Base-by-base conservation (phyloP, 2,329 filamentous ascomycete species). In the Westerdykella aurantiaca region DNA sequence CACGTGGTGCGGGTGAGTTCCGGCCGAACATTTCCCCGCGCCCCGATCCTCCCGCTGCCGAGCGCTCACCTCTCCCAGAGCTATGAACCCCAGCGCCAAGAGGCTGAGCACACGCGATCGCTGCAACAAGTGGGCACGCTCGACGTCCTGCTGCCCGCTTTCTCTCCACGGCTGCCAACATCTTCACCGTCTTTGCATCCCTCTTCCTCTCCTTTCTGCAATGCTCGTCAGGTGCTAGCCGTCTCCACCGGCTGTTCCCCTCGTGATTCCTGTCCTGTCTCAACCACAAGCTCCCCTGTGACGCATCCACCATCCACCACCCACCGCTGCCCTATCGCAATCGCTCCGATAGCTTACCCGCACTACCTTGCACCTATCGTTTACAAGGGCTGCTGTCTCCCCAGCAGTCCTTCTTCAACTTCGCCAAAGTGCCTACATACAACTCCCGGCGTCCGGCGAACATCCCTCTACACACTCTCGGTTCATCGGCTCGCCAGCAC, bases 361-460 rank as follows among this genome's bases (percentile, higher is more conserved):
- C 34, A 41, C 38, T 33, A 45, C 40, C 45, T 34, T 33, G 42
- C 45, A 50, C 42, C 48, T 35, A 14, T 35, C n/a, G n/a, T 13
- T 18, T 13, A 35, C n/a, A 18, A 14, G 49, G 62, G 63, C 64
- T 67, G 63, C 65, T 68, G 64, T 62, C 56, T 55, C 51, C 51
- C 78, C 85, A 90, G 87, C 86, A 83, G 82, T 77, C 77, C 67
- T 46, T 54, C n/a, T 22, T 55, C 44, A 49, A 64, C 60, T 74
- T 76, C 75, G 79, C 77, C 88, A 96, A 81, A 72, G 96, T 96
- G 95, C 80, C 86, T 81, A 77, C 82, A 78, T 77, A 71, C 56
- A 76, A 75, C 56, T 68, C 70, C 60, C 78, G 77, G 70, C 82
- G 83, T 73, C 82, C 86, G 68, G 87, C 86, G 72, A 88, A 86